phyloP scores from a whole-genome alignment of 106 monocot species.

The Iris macrosiphon region DNA sequence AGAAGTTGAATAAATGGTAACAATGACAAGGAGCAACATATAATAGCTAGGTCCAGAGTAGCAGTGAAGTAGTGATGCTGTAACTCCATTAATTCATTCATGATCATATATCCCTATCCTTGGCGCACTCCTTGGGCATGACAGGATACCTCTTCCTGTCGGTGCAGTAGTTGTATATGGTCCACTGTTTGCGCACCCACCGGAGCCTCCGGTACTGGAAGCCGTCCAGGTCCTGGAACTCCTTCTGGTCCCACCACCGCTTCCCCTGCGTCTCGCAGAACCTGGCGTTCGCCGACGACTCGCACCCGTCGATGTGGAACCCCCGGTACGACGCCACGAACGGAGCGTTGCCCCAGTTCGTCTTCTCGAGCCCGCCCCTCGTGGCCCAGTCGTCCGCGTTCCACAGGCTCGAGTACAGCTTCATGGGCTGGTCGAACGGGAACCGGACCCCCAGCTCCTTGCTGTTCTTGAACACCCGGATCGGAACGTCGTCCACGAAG shows the following conservation, averaged over 20 bases:
- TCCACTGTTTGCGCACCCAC: conserved; percentile 13
- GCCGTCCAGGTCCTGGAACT: conserved; percentile 24
- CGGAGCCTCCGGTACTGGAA: conserved; percentile 14
- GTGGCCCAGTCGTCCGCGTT: conserved; percentile 36
- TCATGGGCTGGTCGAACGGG: conserved; percentile 33
- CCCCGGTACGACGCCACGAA: conserved; percentile 19
- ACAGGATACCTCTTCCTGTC: conserved; percentile 12
- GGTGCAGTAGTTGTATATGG: conserved; percentile 29
- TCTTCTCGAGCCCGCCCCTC: conserved; percentile 29
- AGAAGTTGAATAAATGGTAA: too few relatives aligned
- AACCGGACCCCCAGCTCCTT: conserved; percentile 21
- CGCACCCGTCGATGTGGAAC: conserved; percentile 30
- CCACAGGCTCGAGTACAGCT: conserved; percentile 39
- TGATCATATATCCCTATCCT: conserved; percentile 18
- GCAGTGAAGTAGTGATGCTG: too few relatives aligned
- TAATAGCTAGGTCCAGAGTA: too few relatives aligned
- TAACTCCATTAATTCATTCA: too few relatives aligned
- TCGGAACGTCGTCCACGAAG: conserved; percentile 31
- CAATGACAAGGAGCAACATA: too few relatives aligned
- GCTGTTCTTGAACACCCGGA: conserved; percentile 32
- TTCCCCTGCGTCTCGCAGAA: conserved; percentile 27
- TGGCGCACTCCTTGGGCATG: conserved; percentile 16
- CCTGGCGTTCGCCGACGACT: conserved; percentile 19
- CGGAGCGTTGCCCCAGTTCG: conserved; percentile 27
- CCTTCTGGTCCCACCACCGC: conserved; percentile 36